These are phyloP conservation scores for Aspergillus cavernicola DNA, from an alignment of 495 filamentous ascomycete species.

Conservation along the genomic window DNA sequence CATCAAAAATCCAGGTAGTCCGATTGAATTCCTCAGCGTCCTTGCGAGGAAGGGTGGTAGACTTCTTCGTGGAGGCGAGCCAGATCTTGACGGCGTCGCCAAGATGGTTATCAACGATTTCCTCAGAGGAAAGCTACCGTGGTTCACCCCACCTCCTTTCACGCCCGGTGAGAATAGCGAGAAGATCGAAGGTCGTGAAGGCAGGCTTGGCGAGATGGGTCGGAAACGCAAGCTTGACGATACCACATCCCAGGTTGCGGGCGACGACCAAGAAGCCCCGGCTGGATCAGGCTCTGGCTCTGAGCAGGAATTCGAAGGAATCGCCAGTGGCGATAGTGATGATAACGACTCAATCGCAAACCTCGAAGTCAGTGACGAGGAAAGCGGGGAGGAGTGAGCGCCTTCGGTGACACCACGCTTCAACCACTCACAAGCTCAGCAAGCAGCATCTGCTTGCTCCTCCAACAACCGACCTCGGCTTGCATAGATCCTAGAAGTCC, in stretches of 20 bases:
- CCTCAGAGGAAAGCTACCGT: slow-evolving; percentile 88
- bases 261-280: slow-evolving; percentile 18
- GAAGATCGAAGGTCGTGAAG: slow-evolving; percentile 55
- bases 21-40: slow-evolving; percentile 79
- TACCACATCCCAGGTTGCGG: slow-evolving; percentile 28
- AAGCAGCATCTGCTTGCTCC: slow-evolving; percentile 3
- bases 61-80: slow-evolving; percentile 83
- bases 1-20: slow-evolving; percentile 60
- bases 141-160: slow-evolving; percentile 82
- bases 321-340: slow-evolving; percentile 31
- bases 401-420: not conserved
- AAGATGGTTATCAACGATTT: slow-evolving; percentile 97
- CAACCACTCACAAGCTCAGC: not conserved
- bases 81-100: slow-evolving; percentile 87
- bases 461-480: not conserved
- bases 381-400: slow-evolving; percentile 42
- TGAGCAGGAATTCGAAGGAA: slow-evolving; percentile 38
- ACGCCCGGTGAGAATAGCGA: slow-evolving; percentile 49
- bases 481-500: not conserved
- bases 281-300: slow-evolving; percentile 26
- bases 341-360: slow-evolving; percentile 41
- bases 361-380: slow-evolving; percentile 42
- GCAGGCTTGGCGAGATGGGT: slow-evolving; percentile 61
- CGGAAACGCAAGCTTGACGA: slow-evolving; percentile 52
- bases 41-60: slow-evolving; percentile 84